Base-by-base conservation (phyloP, 495 filamentous ascomycete genomes). In the Aspergillus hancockii region DNA sequence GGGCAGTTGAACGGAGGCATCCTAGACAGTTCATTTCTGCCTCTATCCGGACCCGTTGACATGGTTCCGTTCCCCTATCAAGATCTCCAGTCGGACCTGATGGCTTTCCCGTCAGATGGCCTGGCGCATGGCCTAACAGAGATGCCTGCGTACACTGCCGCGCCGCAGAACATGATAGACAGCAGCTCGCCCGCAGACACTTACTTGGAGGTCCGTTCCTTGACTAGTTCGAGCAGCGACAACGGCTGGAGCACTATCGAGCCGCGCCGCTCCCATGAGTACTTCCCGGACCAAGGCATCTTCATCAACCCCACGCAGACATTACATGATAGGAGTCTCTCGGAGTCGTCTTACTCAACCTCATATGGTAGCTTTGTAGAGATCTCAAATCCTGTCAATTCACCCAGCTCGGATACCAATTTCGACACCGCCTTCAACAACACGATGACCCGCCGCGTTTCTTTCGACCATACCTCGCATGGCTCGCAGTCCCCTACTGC, bases 291-390 rank as follows among this genome's bases (percentile, higher is more conserved):
- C 49, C 72, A 75, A 49, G 73, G 76, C 31, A 83, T 89, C 54
- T 91, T 95, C 57, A 92, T 93, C 75, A 94, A 95, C 68, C 92
- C 92, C 2, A 83, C 85, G 58, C 88, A 95, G 71, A 91, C 90
- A 0, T 77, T 97, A 49, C 92, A 96, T 71, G 76, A 92, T 63
- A 85, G 92, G 50, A 93, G 88, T 52, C 84, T 88, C 62, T 96
- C 92, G 9, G 90, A 93, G 57, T 92, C 91, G 3, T 93, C 92
- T 0, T 85, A 87, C 40, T 92, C 90, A 10, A 84, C 79, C 58
- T 84, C 77, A 58, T 86, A 90, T 68, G 85, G 89, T 63, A 93
- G 90, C 75, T 94, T 83, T 66, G 90, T 96, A 64, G 90, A 95
- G 53, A 83, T 94, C 36, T 75, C 82, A 8, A 83, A 88, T 58